These are phyloP conservation scores for Gracilaria domingensis DNA, from an alignment of 23 red algal genomes.

Conservation along the genomic window DNA sequence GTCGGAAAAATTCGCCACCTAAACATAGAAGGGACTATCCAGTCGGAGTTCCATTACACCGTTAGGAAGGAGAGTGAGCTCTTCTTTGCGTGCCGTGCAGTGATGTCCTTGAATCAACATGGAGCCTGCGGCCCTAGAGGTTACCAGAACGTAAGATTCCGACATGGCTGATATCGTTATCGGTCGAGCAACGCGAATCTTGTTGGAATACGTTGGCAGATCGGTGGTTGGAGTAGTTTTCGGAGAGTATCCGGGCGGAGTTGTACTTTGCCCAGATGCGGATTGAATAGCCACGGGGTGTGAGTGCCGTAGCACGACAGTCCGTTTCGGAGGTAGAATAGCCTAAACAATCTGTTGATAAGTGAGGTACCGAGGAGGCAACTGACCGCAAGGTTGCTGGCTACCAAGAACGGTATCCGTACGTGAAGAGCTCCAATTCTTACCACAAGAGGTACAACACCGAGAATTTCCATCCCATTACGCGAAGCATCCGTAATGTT, in stretches of 20 bases:
- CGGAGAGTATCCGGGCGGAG: background rate
- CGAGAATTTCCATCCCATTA: background rate
- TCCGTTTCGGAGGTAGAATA: background rate
- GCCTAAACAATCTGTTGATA: constrained; percentile 7
- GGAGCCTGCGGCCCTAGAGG: background rate
- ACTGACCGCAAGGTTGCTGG: constrained; percentile 8
- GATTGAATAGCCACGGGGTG: background rate
- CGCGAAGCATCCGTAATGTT: background rate
- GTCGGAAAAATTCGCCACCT: constrained; percentile 18
- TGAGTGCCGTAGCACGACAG: background rate
- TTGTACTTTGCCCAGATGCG: background rate
- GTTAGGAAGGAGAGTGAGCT: background rate
- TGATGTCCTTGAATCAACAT: background rate
- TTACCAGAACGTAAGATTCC: background rate
- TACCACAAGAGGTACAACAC: background rate
- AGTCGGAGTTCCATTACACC: background rate
- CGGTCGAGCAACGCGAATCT: no score
- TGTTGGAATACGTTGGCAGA: no score
- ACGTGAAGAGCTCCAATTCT: constrained; percentile 1
- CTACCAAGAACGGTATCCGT: constrained; percentile 12
- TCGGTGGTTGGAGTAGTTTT: no score
- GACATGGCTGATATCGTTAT: no score
- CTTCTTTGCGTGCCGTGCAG: background rate
- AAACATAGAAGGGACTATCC: background rate
- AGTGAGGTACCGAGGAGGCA: constrained; percentile 9